Evolutionary conservation across 2,329 filamentous ascomycete genomes (phyloP), one percentile per base, ranked within the genome.

Genomic region (Stagonosporopsis chrysanthemi): DNA sequence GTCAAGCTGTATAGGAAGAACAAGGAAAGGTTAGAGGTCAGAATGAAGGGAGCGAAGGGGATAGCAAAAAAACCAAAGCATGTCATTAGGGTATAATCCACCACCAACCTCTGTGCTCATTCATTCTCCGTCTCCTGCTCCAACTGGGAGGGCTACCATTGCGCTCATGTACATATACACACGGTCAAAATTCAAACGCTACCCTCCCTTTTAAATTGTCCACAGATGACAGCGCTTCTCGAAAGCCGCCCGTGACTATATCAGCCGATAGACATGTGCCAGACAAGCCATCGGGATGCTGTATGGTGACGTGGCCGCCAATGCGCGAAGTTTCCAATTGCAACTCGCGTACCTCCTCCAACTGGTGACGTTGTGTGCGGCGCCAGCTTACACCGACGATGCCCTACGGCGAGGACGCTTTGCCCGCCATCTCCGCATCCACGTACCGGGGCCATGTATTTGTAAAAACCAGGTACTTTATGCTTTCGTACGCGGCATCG

Each of bases 391-490:
- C n/a, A n/a, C n/a, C n/a, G n/a, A n/a, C n/a, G n/a, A n/a, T n/a
- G n/a, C 31, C 49, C 40, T 60, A 68, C 6, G 66, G 60, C 14
- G 61, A 60, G 3, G 56, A 45, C 14, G 64, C 52, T 44, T 63
- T 70, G 39, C 65, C 58, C 19, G 57, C 51, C 58, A 74, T 58
- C 59, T 75, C 72, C 8, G 69, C 69, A 23, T 73, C 71, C 14
- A 75, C 72, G 53, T 70, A 76, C 23, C 73, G 58, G 23, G 74
- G 73, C 74, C 74, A 76, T 1, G 74, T 75, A 53, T 76, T 76
- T 9, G 73, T 75, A 59, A 75, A 75, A 26, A 76, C 69, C 4
- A 76, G 68, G 33, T 75, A 75, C 52, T 75, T 76, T 57, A 76
- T 76, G 47, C 73, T 75, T 19, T 75, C 73, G 36, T 70, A 75